Base-by-base conservation (phyloP, 2,329 filamentous ascomycete species). In the Xylariaceae sp. region DNA sequence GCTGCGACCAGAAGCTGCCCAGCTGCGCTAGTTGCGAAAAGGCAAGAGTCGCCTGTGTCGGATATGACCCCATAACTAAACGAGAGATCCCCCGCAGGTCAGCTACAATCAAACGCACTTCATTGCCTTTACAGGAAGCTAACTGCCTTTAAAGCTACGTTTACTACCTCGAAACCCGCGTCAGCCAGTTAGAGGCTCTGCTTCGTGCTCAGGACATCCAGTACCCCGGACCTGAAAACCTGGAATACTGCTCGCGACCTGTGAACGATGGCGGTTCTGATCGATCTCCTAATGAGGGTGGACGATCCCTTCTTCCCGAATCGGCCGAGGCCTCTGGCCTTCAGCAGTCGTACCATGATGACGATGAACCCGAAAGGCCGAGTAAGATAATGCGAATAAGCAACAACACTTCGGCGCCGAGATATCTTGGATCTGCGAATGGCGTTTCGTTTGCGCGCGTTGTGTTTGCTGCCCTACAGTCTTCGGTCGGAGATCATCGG, bases 31-130 rank as follows among this genome's bases (percentile, higher is more conserved):
- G 90, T 67, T 97, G 93, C 75, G 91, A 92, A 73, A 97, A 97
- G 77, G 92, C 90, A n/a, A 83, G 84, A 60, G 90, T 95, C 51
- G 88, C 89, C 66, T 97, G 94, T 73, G 91, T 97, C 54, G 93
- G 93, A 63, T 97, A 96, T 74, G 93, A 97, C 72, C 92, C 93
- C 39, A 96, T 97, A 70, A 96, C 91, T 23, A 97, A 97, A 80
- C 87, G 90, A 71, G 92, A 97, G 76, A 96, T 97, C 60, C 93
- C 93, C 53, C 84, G 92, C 75, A 92, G 88, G 79, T 96, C 87
- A 77, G 88, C 88, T 61, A 34, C 17, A 15, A 4, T 13, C 34
- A 17, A 35, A 30, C 48, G 13, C 9, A 9, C 17, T 18, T 8
- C 5, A 35, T n/a, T 39, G 3, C 39, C 51, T 30, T 13, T 37